Conservation (phyloP, 305 asterid species). For the Fraxinus sp. region DNA sequence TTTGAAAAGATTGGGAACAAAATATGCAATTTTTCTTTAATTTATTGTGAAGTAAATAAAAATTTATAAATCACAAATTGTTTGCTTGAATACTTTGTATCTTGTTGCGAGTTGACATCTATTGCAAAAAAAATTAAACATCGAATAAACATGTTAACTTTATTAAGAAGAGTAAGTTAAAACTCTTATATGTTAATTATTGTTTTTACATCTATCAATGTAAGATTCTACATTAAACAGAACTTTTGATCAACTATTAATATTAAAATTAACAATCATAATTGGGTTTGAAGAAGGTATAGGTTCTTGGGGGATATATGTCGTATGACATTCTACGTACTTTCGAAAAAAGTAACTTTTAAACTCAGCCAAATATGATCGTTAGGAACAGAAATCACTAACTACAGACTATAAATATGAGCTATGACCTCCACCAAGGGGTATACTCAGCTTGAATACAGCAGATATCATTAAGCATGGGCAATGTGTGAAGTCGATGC, state of each 20-base stretch:
- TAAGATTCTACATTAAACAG: background rate
- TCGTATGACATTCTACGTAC: background rate
- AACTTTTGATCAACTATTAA: background rate
- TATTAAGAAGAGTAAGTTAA: background rate
- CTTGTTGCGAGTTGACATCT: background rate
- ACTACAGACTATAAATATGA: conserved; percentile 45
- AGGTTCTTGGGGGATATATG: background rate
- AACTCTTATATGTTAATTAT: background rate
- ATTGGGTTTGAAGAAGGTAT: background rate
- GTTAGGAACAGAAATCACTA: background rate
- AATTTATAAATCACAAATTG: background rate
- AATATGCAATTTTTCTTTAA: background rate
- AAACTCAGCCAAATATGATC: background rate
- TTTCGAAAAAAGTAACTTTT: background rate
- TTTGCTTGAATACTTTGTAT: background rate
- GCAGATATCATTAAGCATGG: conserved; percentile 55
- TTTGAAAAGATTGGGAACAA: background rate
- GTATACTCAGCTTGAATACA: conserved; percentile 62
- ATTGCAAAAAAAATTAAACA: background rate
- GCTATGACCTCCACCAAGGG: conserved; percentile 74
- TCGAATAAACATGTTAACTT: too few species aligned
- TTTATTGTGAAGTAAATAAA: background rate
- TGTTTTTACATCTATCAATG: background rate
- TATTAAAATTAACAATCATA: background rate
- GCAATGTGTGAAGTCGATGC: conserved; percentile 59